Percentiles rank a stretch among this genome's conserved stretches.
Conservation (phyloP, 192 early-diverging fungal genomes). For the Backusella circina region DNA sequence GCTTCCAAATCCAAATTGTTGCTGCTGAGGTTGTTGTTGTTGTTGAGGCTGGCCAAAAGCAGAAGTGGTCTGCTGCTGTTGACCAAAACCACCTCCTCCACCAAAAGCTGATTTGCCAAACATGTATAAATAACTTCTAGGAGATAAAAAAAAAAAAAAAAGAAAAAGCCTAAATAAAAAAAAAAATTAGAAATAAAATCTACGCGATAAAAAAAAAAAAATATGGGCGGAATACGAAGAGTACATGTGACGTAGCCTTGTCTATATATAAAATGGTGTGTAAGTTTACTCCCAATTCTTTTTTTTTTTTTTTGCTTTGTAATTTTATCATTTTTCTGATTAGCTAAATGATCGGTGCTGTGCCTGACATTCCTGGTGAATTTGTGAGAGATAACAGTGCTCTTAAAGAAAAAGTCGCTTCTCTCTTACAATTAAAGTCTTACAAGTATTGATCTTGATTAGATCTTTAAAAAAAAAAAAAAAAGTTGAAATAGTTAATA, state of each 20-base stretch:
- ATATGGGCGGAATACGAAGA: neutral
- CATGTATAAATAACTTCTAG: neutral
- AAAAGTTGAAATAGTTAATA: neutral
- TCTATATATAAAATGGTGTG: neutral
- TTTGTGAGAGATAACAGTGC: constrained; percentile 6
- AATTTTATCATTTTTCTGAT: neutral
- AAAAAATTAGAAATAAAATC: no score
- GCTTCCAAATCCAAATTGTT: neutral
- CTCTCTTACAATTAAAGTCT: constrained; percentile 16
- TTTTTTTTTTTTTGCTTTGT: neutral
- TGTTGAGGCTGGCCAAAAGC: constrained; percentile 10
- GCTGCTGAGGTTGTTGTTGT: constrained; percentile 1
- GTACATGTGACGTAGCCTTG: neutral
- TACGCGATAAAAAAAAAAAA: neutral
- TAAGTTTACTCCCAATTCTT: neutral
- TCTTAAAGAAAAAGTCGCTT: constrained; percentile 26
- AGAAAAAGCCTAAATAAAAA: neutral
- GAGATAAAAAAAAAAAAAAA: neutral
- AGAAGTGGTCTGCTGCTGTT: constrained; percentile 11
- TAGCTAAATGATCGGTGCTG: constrained; percentile 18
- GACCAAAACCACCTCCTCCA: constrained; percentile 6
- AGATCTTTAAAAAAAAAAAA: neutral
- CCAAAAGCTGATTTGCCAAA: constrained; percentile 14
- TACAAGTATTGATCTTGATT: constrained; percentile 16
- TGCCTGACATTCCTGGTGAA: constrained; percentile 33